Evolutionary conservation across 768 basidiomycete species (phyloP).

Genomic region (Xerocomellus dryophilus): DNA sequence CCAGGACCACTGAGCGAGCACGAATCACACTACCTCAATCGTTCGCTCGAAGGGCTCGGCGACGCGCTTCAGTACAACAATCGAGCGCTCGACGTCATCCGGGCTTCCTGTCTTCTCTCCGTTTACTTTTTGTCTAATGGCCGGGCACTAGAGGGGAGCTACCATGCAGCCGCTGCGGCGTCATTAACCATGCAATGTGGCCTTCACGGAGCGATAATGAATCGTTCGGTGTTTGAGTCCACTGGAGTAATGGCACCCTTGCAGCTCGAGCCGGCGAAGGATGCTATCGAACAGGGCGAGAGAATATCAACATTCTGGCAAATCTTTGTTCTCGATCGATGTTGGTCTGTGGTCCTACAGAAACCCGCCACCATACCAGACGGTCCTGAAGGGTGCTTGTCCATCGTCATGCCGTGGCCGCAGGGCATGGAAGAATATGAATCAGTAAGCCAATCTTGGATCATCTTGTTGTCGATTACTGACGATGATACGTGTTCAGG

Average conservation of each 20-base stretch:
- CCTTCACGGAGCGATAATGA: constrained; percentile 48
- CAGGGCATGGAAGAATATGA: constrained; percentile 71
- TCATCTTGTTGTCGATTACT: constrained; percentile 8
- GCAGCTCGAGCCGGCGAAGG: constrained; percentile 57
- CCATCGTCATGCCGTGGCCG: constrained; percentile 76
- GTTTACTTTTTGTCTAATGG: constrained; percentile 77
- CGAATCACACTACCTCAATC: constrained; percentile 67
- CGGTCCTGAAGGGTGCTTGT: constrained; percentile 50
- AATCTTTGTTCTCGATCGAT: constrained; percentile 75
- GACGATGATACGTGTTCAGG: constrained; percentile 41
- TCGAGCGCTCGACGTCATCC: constrained; percentile 66
- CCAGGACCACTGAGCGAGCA: constrained; percentile 67
- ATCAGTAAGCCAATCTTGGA: constrained; percentile 43
- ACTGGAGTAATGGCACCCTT: constrained; percentile 35
- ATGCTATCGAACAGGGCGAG: constrained; percentile 63
- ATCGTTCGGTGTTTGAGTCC: constrained; percentile 34
- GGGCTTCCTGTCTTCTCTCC: constrained; percentile 72
- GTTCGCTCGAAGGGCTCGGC: constrained; percentile 58
- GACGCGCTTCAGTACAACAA: constrained; percentile 58
- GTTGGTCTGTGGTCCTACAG: constrained; percentile 73
- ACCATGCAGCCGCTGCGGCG: constrained; percentile 72
- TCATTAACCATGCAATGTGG: constrained; percentile 72
- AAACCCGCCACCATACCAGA: constrained; percentile 68
- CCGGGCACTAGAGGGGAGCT: constrained; percentile 72
- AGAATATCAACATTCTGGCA: constrained; percentile 80